Evolutionary conservation across 352 stramenopile genomes (phyloP).

Genomic region (Phytophthora pisi): DNA sequence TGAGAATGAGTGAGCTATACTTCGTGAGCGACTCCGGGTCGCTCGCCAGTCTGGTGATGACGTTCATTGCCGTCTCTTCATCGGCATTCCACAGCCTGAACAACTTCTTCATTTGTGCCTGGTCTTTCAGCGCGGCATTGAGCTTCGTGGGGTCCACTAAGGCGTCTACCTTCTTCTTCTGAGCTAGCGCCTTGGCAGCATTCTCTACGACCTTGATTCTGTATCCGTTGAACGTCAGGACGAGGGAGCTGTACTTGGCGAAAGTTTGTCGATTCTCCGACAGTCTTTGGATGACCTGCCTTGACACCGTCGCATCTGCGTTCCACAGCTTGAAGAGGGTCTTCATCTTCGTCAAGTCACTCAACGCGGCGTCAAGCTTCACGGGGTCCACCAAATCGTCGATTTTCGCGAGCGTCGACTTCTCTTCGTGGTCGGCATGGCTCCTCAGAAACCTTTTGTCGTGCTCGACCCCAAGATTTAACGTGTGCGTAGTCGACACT

Average conservation of each 20-base stretch:
- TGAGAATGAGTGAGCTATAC: background rate
- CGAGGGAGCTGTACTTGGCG: constrained; percentile 3
- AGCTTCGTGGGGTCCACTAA: constrained; percentile 4
- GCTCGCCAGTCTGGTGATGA: constrained; percentile 1
- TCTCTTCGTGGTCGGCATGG: constrained; percentile 3
- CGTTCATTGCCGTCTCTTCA: constrained; percentile 1
- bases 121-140: background rate
- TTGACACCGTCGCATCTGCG: background rate
- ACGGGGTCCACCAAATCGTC: constrained; percentile 9
- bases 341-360: constrained; percentile 4
- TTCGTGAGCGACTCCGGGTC: background rate
- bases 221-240: constrained; percentile 12
- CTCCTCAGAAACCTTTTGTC: background rate
- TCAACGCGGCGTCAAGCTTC: constrained; percentile 7
- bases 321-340: constrained; percentile 11
- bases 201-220: constrained; percentile 5
- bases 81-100: constrained; percentile 17
- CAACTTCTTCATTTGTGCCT: background rate
- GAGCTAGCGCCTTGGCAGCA: background rate
- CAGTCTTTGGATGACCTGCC: constrained; percentile 4
- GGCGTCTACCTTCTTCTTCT: background rate
- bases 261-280: background rate
- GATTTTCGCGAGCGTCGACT: background rate
- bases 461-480: background rate
- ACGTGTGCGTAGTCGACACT: background rate